phyloP scores from a whole-genome alignment of 1,139 yeast species.

The Candida sanyaensis region DNA sequence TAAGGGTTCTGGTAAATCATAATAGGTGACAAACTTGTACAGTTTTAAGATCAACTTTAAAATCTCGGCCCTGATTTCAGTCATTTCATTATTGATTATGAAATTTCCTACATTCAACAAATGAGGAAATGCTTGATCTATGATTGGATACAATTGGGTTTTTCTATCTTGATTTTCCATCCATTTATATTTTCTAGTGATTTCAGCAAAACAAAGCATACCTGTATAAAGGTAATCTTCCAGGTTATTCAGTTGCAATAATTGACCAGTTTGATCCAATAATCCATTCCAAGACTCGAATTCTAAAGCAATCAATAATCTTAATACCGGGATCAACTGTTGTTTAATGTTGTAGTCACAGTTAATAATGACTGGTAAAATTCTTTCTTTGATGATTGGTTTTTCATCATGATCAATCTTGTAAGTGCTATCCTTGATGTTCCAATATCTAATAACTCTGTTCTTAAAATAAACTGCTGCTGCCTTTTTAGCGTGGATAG shows the following conservation, averaged over 20 bases:
- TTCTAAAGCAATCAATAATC: conserved; percentile 65
- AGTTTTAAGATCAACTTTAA: conserved; percentile 73
- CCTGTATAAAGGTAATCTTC: conserved; percentile 73
- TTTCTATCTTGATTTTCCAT: conserved; percentile 59
- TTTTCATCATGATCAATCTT: conserved; percentile 68
- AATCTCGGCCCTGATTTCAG: conserved; percentile 68
- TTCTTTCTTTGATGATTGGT: conserved; percentile 64
- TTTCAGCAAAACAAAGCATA: conserved; percentile 70
- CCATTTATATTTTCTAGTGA: conserved; percentile 80
- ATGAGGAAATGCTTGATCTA: conserved; percentile 67
- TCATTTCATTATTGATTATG: conserved; percentile 40
- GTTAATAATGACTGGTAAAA: conserved; percentile 45
- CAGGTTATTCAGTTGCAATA: conserved; percentile 42
- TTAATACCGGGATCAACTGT: conserved; percentile 72
- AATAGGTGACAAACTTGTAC: conserved; percentile 80
- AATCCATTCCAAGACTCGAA: conserved; percentile 70
- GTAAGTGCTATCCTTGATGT: conserved; percentile 16
- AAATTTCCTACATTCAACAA: conserved; percentile 66
- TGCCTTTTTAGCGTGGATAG: conserved; percentile 65
- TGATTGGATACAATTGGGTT: conserved; percentile 57
- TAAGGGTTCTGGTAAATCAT: conserved; percentile 71
- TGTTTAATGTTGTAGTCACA: conserved; percentile 51
- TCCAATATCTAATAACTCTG: conserved; percentile 69
- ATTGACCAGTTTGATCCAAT: conserved; percentile 56
- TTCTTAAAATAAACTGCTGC: conserved; percentile 90